Conservation (phyloP, 148 eudicot species). For the Cornus florida region DNA sequence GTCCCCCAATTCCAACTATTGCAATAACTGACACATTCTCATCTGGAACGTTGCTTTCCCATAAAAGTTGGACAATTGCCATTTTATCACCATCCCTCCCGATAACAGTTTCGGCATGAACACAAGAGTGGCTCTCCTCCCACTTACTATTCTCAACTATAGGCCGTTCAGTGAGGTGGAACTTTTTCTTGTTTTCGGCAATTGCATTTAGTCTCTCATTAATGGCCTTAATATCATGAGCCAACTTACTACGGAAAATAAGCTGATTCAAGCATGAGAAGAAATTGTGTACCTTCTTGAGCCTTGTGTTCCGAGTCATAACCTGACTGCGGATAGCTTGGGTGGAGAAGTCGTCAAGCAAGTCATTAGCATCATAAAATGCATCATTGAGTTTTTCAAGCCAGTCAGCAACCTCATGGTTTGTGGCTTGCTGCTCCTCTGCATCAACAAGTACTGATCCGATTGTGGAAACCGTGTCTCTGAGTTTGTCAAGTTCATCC, state of each 20-base stretch:
- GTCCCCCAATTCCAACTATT: constrained; percentile 29
- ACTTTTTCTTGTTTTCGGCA: constrained; percentile 12
- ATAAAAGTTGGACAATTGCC: neutral
- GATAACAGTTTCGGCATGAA: neutral
- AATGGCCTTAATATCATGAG: constrained; percentile 15
- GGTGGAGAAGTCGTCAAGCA: too few species aligned
- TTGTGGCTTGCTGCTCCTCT: too few species aligned
- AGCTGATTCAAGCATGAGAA: constrained; percentile 11
- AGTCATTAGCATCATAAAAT: too few species aligned
- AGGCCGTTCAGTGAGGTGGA: constrained; percentile 15
- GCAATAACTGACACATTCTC: constrained; percentile 17
- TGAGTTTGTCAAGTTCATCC: too few species aligned
- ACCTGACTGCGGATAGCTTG: too few species aligned
- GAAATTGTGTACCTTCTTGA: constrained; percentile 4
- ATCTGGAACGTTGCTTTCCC: neutral
- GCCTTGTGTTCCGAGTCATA: neutral
- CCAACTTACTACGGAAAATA: neutral
- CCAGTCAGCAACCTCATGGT: too few species aligned
- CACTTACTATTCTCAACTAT: neutral
- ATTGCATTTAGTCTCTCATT: constrained; percentile 11
- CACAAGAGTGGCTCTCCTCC: constrained; percentile 3
- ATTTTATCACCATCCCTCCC: constrained; percentile 29
- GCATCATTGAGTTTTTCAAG: too few species aligned
- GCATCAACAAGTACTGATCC: neutral
- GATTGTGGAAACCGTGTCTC: too few species aligned